Conservation (phyloP, 2,329 filamentous ascomycete genomes). For the Diaporthe capsici region DNA sequence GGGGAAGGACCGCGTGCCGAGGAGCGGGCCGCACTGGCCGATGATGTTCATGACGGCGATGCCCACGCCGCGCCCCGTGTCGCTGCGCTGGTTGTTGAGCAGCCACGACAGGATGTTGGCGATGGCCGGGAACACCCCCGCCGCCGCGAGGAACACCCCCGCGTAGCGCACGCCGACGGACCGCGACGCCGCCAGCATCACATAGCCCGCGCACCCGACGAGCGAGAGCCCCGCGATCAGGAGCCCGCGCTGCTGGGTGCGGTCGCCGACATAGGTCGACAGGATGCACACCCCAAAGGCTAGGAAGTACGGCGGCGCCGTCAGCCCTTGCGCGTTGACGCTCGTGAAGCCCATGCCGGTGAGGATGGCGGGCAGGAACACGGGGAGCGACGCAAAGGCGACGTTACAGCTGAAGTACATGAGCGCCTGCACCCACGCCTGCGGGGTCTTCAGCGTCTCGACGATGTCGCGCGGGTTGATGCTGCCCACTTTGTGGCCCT, state of each 20-base stretch:
- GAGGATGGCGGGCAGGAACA: slow-evolving; percentile 75
- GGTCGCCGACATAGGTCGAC: slow-evolving; percentile 76
- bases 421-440: slow-evolving; percentile 63
- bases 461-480: slow-evolving; percentile 62
- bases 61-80: slow-evolving; percentile 74
- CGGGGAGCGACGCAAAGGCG: slow-evolving; percentile 74
- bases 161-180: slow-evolving; percentile 60
- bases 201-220: slow-evolving; percentile 73
- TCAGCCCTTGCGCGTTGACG: slow-evolving; percentile 79
- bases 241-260: slow-evolving; percentile 73
- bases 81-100: slow-evolving; percentile 77
- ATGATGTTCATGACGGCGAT: slow-evolving; percentile 74
- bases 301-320: slow-evolving; percentile 78
- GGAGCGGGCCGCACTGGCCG: slow-evolving; percentile 73
- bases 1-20: slow-evolving; percentile 76
- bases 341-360: slow-evolving; percentile 76
- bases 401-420: slow-evolving; percentile 76
- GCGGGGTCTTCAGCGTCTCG: slow-evolving; percentile 61
- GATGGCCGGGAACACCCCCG: slow-evolving; percentile 73
- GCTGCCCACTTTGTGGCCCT: slow-evolving; percentile 54
- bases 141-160: slow-evolving; percentile 61
- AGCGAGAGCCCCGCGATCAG: slow-evolving; percentile 70
- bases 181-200: slow-evolving; percentile 71
- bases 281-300: slow-evolving; percentile 74
- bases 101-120: slow-evolving; percentile 80